phyloP scores from a whole-genome alignment of 1,139 yeast species.

The Saccharomyces hybrid region DNA sequence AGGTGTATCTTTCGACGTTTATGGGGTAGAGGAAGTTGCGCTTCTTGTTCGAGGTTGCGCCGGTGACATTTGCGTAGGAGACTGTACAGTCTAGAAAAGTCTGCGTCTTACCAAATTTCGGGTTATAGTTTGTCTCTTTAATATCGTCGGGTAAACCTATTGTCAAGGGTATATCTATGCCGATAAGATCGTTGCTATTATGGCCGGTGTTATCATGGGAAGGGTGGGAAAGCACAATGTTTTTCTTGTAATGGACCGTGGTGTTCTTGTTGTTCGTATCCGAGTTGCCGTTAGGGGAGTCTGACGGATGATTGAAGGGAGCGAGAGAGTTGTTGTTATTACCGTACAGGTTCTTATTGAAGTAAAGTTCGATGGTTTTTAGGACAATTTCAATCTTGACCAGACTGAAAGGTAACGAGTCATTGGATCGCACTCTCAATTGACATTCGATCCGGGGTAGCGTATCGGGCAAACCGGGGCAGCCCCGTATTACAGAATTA shows the following conservation, averaged over 20 bases:
- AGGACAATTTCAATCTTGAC: conserved; percentile 50
- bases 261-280: conserved; percentile 36
- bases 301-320: conserved; percentile 31
- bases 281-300: conserved; percentile 4
- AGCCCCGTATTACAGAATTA: conserved; percentile 46
- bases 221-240: conserved; percentile 32
- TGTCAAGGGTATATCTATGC: conserved; percentile 52
- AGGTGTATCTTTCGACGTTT: conserved; percentile 28
- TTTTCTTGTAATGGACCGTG: conserved; percentile 23
- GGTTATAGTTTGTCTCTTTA: conserved; percentile 37
- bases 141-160: conserved; percentile 51
- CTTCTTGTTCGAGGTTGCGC: conserved; percentile 3
- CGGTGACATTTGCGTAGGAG: conserved; percentile 12
- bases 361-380: conserved; percentile 23
- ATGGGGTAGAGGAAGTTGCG: conserved; percentile 21
- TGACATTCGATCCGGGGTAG: conserved; percentile 36
- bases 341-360: conserved; percentile 8
- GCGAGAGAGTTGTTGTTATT: conserved; percentile 17
- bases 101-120: conserved; percentile 27
- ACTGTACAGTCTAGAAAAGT: conserved; percentile 28
- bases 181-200: conserved; percentile 34
- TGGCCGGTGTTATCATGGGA: neutral
- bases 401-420: conserved; percentile 65
- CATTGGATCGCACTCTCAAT: conserved; percentile 30
- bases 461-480: conserved; percentile 59